A percentile compares a stretch with the other conserved stretches of the same genome.
Conservation (phyloP, 352 stramenopile species). For the Globisporangium okanoganense region DNA sequence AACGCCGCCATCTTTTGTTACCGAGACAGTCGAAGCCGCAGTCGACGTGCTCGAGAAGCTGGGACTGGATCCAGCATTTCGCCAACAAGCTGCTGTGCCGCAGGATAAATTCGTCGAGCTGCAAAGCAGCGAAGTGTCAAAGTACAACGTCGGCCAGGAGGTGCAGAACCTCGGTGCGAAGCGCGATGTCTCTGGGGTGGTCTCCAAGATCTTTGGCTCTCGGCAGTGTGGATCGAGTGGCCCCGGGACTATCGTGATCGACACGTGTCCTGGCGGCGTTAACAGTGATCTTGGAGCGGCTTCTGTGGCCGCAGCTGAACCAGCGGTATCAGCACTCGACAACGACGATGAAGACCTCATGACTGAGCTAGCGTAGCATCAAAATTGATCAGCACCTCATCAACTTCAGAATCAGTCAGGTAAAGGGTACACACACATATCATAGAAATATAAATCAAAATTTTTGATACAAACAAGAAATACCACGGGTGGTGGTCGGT, state of each 20-base stretch:
- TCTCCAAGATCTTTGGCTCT: conserved; percentile 72
- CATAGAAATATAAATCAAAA: conserved; percentile 10
- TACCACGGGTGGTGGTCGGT: neutral
- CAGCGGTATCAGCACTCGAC: neutral
- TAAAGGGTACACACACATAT: neutral
- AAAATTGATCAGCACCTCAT: conserved; percentile 2
- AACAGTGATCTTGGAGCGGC: neutral
- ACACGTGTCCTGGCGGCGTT: conserved; percentile 34
- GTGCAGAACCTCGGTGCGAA: conserved; percentile 48
- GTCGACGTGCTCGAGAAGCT: conserved; percentile 50
- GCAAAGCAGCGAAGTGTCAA: conserved; percentile 73
- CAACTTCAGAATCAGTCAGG: neutral
- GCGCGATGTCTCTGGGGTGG: conserved; percentile 48
- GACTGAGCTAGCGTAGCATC: conserved; percentile 4
- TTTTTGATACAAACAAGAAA: neutral
- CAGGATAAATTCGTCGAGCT: conserved; percentile 71
- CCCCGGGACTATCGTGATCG: conserved; percentile 66
- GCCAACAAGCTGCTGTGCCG: conserved; percentile 20
- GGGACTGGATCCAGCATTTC: conserved; percentile 39
- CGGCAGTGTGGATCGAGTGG: conserved; percentile 64
- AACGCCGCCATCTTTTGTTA: conserved; percentile 76
- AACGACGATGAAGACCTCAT: conserved; percentile 9
- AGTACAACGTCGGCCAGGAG: conserved; percentile 61
- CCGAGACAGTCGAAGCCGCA: conserved; percentile 65
- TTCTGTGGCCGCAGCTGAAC: neutral